Percentiles rank a stretch among this genome's conserved stretches.
These are phyloP conservation scores for Kokia cookei DNA, from an alignment of 441 rosid species.

Conservation along the genomic window DNA sequence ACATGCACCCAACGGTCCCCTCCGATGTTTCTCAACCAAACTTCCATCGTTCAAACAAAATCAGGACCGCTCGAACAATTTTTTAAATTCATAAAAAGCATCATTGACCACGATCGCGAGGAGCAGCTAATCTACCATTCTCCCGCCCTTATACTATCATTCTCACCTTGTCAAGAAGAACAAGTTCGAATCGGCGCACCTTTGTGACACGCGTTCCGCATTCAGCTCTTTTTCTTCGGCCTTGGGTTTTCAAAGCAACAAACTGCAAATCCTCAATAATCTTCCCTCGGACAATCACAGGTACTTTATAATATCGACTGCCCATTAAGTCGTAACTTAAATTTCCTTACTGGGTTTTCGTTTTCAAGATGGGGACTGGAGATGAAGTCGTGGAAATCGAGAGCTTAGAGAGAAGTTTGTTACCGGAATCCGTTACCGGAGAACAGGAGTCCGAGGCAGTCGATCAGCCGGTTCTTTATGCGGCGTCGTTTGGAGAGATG, in stretches of 20 bases:
- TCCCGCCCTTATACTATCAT: neutral
- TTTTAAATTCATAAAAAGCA: neutral
- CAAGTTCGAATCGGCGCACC: neutral
- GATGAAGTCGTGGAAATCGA: slow-evolving; percentile 56
- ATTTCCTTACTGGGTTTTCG: neutral
- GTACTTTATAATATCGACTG: neutral
- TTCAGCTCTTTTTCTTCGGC: neutral
- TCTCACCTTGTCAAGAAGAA: neutral
- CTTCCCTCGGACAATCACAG: neutral
- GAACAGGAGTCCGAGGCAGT: slow-evolving; percentile 21
- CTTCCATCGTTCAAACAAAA: neutral
- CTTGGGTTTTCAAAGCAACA: neutral
- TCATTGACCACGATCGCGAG: neutral
- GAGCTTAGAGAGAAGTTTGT: slow-evolving; percentile 46
- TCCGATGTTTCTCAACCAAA: neutral
- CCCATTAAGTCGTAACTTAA: neutral
- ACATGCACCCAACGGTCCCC: neutral
- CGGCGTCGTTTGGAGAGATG: slow-evolving; percentile 51
- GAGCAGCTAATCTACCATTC: neutral
- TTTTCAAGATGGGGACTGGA: slow-evolving; percentile 36
- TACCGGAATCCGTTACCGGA: slow-evolving; percentile 14
- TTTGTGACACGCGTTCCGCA: neutral
- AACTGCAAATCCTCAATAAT: neutral
- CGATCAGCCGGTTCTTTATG: slow-evolving; percentile 38
- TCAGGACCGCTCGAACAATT: neutral